Conservation (phyloP, 805 yeast genomes). For the Saccharomyces kudriavzevii region DNA sequence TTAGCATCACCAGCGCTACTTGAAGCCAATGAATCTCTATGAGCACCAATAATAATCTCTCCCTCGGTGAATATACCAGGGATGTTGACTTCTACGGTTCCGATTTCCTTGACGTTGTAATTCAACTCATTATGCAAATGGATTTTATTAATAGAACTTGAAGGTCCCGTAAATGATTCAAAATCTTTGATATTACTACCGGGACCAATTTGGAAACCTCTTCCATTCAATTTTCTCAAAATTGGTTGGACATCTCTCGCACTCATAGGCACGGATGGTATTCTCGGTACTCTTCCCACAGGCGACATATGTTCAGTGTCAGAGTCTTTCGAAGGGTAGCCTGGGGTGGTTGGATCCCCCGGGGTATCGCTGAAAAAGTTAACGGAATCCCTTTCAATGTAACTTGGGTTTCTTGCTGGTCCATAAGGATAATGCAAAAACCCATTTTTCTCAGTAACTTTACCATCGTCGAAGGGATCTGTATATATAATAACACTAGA, state of each 20-base stretch:
- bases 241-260: constrained; percentile 37
- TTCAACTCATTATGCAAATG: constrained; percentile 37
- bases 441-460: constrained; percentile 48
- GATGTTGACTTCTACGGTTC: constrained; percentile 46
- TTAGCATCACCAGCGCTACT: constrained; percentile 48
- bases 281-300: constrained; percentile 37
- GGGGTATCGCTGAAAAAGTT: constrained; percentile 52
- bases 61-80: constrained; percentile 48
- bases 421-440: constrained; percentile 54
- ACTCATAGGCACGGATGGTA: constrained; percentile 49
- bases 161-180: constrained; percentile 43
- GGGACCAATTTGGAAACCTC: constrained; percentile 31
- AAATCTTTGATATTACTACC: constrained; percentile 39
- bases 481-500: constrained; percentile 44
- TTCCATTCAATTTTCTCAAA: constrained; percentile 31
- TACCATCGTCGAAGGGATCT: constrained; percentile 45
- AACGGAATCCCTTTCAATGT: constrained; percentile 56
- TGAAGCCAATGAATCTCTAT: constrained; percentile 43
- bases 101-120: constrained; percentile 36
- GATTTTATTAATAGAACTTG: constrained; percentile 23
- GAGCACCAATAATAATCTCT: constrained; percentile 47
- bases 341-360: constrained; percentile 76
- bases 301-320: constrained; percentile 36
- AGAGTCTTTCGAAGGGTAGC: constrained; percentile 46
- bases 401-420: constrained; percentile 53